These are phyloP conservation scores for Mortierella sp. DNA, from an alignment of 371 early-diverging fungal species.

Conservation along the genomic window DNA sequence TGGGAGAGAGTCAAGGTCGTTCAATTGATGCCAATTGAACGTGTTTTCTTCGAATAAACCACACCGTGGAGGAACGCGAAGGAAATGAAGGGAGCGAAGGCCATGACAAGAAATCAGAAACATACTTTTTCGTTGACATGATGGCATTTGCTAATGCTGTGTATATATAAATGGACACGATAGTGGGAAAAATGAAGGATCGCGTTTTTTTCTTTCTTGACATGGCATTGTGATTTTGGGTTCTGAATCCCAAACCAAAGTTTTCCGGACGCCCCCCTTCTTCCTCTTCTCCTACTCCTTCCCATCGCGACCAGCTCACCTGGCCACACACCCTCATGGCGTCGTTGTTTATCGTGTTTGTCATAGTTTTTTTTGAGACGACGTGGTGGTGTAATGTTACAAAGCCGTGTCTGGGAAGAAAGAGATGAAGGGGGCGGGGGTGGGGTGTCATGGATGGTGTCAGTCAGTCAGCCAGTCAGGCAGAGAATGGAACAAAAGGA, in stretches of 20 bases:
- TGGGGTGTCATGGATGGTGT: background rate
- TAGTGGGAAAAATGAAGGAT: background rate
- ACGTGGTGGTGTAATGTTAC: conserved; percentile 5
- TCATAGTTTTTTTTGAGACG: background rate
- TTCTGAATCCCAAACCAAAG: background rate
- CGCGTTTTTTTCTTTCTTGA: background rate
- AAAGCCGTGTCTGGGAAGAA: background rate
- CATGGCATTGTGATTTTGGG: background rate
- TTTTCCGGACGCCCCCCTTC: background rate
- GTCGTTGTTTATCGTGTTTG: background rate
- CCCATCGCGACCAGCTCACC: background rate
- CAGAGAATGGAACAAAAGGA: background rate
- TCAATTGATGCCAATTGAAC: background rate
- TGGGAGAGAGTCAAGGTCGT: background rate
- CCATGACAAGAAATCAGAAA: background rate
- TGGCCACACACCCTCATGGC: background rate
- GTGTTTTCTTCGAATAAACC: background rate
- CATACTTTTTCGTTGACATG: background rate
- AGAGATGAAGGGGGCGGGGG: background rate
- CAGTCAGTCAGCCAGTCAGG: background rate
- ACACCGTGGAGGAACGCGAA: background rate
- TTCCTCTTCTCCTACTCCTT: background rate
- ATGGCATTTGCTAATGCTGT: background rate
- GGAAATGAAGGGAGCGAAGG: background rate
- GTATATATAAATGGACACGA: background rate